Evolutionary conservation across 225 moss, liverwort and hornwort species (phyloP), one percentile per base, ranked within the genome.

Genomic region (Lunularia cruciata): DNA sequence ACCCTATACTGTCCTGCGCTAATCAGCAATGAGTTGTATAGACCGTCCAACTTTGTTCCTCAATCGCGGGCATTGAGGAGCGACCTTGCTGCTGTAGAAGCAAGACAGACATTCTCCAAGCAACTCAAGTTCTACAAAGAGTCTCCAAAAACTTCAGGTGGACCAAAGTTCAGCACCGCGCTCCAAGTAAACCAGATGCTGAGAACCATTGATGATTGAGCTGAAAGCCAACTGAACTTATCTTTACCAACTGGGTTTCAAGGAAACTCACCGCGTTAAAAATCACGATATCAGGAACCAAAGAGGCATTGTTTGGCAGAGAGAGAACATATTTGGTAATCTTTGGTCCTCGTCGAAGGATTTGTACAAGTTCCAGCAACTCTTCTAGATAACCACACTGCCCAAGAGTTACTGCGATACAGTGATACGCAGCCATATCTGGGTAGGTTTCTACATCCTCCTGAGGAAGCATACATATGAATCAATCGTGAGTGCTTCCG

Each of bases 371-470:
- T 47, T 83, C 79, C 20, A 88, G 81, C 37, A 98, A 81, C 78
- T 98, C 76, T 38, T 85, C 76, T 59, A 98, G 81, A 64, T 78
- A 78, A 62, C 93, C 98, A 77, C 91, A 82, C 80, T 89, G 86
- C 57, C 98, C 98, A 25, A 98, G 83, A 13, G 91, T 91, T 19
- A 91, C 86, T 30, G 93, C 86, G 69, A 98, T 67, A 60, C 82
- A 74, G 63, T 82, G 98, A 76, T 98, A 98, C 9, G 93, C 93
- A 74, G 93, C 84, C 87, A 98, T 84, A 62, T 98, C 93, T 72
- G 98, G 98, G 76, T 93, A 98, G 32, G 91, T 86, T 36, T 76
- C 84, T 45, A 76, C 78, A 51, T 86, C 72, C 70, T 98, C 93
- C 98, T 95, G 81, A 77, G 39, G 78, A 28, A 60, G 32, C 5